Evolutionary conservation across 768 basidiomycete genomes (phyloP), one percentile per base, ranked within the genome.

Genomic region (Rhizopogon roseolus): DNA sequence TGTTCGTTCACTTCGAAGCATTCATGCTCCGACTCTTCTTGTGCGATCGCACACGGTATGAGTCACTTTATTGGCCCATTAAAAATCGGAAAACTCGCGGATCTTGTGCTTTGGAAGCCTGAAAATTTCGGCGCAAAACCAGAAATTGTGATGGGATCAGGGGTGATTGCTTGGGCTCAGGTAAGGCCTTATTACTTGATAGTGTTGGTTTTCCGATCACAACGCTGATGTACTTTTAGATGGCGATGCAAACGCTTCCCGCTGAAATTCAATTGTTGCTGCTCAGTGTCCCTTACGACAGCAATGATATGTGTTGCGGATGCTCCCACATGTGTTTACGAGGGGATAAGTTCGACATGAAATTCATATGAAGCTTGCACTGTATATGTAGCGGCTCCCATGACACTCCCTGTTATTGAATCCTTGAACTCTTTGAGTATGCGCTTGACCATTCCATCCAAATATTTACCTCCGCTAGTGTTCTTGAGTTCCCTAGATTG

Each of bases 231-330:
- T 46, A 41, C 28, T 45, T 45, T 22, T 60, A 95, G 90, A 90
- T 99, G 85, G 97, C n/a, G 97, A 99, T 42, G 90, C 96, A 0
- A 98, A 98, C 68, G 97, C 81, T 1, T 95, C 93, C n/a, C 3
- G 22, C 22, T 22, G 22, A 22, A 22, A 22, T 22, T 22, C 1
- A 22, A 22, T 22, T 3, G 3, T 22, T 22, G 22, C 22, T 3
- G 22, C 22, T 22, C 22, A 22, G 22, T n/a, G n/a, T n/a, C n/a
- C n/a, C n/a, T n/a, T n/a, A n/a, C n/a, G n/a, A n/a, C n/a, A n/a
- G n/a, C n/a, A 22, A 22, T 22, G 1, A 22, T 22, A 22, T 3
- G 22, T 3, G 22, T 3, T 22, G 22, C 22, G 22, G 22, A 22
- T 22, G 22, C 22, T 22, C 22, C 22, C 22, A 22, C 22, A 22